A percentile compares a stretch with the other conserved stretches of the same genome.
These are phyloP conservation scores for Nakazawaea siamensis DNA, from an alignment of 805 yeast genomes.

Conservation along the genomic window DNA sequence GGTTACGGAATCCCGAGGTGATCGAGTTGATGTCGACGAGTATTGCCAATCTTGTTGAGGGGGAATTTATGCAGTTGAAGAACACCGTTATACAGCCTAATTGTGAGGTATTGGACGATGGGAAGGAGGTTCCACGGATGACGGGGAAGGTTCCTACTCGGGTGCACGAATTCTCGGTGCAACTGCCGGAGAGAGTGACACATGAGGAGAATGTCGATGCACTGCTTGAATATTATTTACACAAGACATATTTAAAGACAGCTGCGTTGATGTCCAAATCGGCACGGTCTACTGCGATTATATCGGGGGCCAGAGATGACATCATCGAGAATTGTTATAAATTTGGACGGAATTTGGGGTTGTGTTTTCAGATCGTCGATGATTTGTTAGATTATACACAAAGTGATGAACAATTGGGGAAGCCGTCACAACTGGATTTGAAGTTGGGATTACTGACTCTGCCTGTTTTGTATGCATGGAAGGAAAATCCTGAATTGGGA, in stretches of 20 bases:
- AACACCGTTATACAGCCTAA: constrained; percentile 69
- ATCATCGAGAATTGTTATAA: constrained; percentile 83
- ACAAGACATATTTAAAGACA: constrained; percentile 91
- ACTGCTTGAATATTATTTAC: constrained; percentile 93
- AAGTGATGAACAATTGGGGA: constrained; percentile 79
- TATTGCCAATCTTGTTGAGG: constrained; percentile 95
- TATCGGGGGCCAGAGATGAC: constrained; percentile 71
- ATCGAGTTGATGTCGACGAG: constrained; percentile 92
- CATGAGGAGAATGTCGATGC: constrained; percentile 66
- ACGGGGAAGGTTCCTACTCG: constrained; percentile 57
- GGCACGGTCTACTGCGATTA: constrained; percentile 85
- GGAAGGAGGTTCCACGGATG: constrained; percentile 41
- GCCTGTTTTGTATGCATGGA: constrained; percentile 94
- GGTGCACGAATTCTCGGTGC: constrained; percentile 51
- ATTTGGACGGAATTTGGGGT: constrained; percentile 87
- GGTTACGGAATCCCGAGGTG: constrained; percentile 94
- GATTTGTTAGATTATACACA: constrained; percentile 93
- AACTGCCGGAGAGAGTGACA: constrained; percentile 16
- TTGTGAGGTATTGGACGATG: constrained; percentile 34
- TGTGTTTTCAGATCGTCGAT: constrained; percentile 94
- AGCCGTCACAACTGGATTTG: constrained; percentile 94
- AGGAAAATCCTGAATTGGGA: constrained; percentile 76
- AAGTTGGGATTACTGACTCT: constrained; percentile 95
- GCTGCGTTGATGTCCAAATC: constrained; percentile 93
- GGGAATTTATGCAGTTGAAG: constrained; percentile 97